Base-by-base conservation (phyloP, 129 eudicot genomes). In the Centaurea solstitialis region DNA sequence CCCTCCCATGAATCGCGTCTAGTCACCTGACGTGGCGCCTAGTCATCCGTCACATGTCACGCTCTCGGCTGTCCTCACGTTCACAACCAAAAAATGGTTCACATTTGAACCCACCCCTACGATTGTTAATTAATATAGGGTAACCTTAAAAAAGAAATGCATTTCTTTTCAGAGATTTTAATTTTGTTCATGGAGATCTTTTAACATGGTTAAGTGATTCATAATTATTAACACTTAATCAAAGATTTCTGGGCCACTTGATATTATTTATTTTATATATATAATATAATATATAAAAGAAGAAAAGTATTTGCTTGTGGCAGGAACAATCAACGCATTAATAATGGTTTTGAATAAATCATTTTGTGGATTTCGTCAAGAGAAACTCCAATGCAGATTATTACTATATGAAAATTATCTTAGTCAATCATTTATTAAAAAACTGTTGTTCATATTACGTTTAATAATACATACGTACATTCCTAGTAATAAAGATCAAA, bases 241-340 rank as follows among this genome's bases (percentile, higher is more conserved):
- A 57, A 57, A 57, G 21, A 57, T 57, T n/a, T 57, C 65, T 57
- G 22, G 22, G 65, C 65, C 65, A 57, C 65, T 57, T 57, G 65
- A n/a, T 17, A n/a, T 57, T 43, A 2, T 43, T 9, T 43, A 43
- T 41, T 45, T 10, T 45, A 53, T 53, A 53, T 15, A 15, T 53
- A 53, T 53, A 53, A 53, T 53, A 17, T 50, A 47, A 17, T 50
- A 47, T 47, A 20, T 33, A 11, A 3, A 43, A n/a, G 80, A 81
- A 30, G 81, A 82, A 69, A 69, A 76, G 86, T 82, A 82, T 76
- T 12, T 40, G 82, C 70, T 67, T 15, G 43, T 73, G 74, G 22
- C 38, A 41, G 30, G 68, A 67, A 74, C 39, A 74, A 47, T 74
- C 80, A 75, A 68, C 22, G 79, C 50, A 39, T 74, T 74, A 8